A percentile compares a stretch with the other conserved stretches of the same genome.
Conservation (phyloP, 768 basidiomycete genomes). For the Amanita pallidorosea region DNA sequence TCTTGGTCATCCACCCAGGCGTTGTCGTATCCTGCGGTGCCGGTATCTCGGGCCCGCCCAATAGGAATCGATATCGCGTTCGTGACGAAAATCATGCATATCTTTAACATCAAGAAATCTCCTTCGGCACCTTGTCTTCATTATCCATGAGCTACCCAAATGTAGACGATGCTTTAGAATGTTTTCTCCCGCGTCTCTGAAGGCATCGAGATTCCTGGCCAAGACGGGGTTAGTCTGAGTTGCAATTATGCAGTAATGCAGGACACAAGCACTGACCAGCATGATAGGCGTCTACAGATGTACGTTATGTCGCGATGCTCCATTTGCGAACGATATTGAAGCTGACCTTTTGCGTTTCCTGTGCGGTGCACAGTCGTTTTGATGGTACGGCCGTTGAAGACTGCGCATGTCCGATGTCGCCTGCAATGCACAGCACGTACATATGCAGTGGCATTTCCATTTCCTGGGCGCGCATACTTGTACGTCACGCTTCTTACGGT, state of each 20-base stretch:
- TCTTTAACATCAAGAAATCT: constrained; percentile 15
- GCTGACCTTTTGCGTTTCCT: constrained; percentile 30
- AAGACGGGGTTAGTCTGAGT: neutral
- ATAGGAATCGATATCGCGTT: constrained; percentile 18
- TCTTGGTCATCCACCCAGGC: constrained; percentile 36
- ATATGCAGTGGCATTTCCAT: constrained; percentile 23
- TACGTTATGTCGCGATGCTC: neutral
- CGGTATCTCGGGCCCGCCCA: constrained; percentile 11
- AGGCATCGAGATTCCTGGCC: constrained; percentile 40
- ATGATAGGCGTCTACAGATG: constrained; percentile 38
- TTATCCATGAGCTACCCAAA: constrained; percentile 23
- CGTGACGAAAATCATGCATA: constrained; percentile 33
- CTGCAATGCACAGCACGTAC: constrained; percentile 21
- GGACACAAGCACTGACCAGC: constrained; percentile 27
- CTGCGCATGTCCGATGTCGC: constrained; percentile 41
- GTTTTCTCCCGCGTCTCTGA: constrained; percentile 27
- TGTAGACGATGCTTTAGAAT: constrained; percentile 23
- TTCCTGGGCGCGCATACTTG: too few relatives aligned
- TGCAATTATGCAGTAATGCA: neutral
- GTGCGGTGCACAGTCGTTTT: constrained; percentile 33
- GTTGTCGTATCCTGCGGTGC: constrained; percentile 32
- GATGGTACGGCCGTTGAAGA: constrained; percentile 31
- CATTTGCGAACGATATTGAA: neutral
- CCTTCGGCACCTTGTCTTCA: constrained; percentile 28
- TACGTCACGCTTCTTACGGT: constrained; percentile 12